Evolutionary conservation across 2,329 filamentous ascomycete genomes (phyloP).

Genomic region (Talaromyces albobiverticillius): DNA sequence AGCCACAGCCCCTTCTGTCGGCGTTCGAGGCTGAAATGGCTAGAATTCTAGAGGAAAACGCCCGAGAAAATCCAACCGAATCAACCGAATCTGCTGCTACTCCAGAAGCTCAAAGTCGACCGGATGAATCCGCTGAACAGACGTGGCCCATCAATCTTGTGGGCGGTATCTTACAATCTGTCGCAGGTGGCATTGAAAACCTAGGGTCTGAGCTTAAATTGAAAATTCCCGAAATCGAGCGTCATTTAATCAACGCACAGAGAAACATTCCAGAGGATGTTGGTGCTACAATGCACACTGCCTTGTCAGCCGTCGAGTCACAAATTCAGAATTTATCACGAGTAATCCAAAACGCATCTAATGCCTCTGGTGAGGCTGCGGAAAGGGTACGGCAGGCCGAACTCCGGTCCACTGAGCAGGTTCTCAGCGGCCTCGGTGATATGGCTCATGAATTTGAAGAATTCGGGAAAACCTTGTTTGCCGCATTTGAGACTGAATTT

Average conservation of each 20-base stretch:
- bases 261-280: conserved; percentile 35
- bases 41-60: conserved; percentile 26
- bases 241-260: conserved; percentile 33
- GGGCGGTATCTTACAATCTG: conserved; percentile 30
- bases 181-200: conserved; percentile 33
- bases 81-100: not conserved
- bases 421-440: conserved; percentile 36
- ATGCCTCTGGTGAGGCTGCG: conserved; percentile 32
- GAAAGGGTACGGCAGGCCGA: conserved; percentile 36
- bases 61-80: not conserved
- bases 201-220: conserved; percentile 35
- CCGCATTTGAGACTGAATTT: conserved; percentile 36
- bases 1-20: conserved; percentile 32
- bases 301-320: conserved; percentile 35
- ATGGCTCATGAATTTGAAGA: conserved; percentile 42
- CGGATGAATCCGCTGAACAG: conserved; percentile 15
- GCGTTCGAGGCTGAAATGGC: conserved; percentile 41
- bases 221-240: conserved; percentile 37
- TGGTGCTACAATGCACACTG: conserved; percentile 32
- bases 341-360: conserved; percentile 36
- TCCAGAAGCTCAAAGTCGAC: conserved; percentile 14
- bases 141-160: conserved; percentile 30
- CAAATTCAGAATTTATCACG: conserved; percentile 36
- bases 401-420: conserved; percentile 33
- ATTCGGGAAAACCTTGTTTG: conserved; percentile 35